Base-by-base conservation (phyloP, 2,329 filamentous ascomycete genomes). In the Falciphora oryzae region DNA sequence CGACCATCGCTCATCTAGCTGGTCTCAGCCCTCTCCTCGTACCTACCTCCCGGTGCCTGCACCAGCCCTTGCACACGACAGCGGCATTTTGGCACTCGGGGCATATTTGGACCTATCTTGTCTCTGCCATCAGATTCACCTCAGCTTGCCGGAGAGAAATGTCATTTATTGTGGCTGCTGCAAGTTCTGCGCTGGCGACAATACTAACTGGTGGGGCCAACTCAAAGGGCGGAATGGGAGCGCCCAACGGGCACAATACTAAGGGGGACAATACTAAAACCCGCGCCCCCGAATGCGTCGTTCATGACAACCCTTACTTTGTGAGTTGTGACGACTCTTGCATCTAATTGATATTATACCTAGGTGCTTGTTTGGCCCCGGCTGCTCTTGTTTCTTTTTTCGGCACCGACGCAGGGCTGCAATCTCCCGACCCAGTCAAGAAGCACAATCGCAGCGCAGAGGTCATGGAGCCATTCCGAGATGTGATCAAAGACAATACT, bases 241-340 rank as follows among this genome's bases (percentile, higher is more conserved):
- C 22, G 44, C 8, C 22, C 63, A n/a, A 25, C 50, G 27, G n/a
- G 64, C 27, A 65, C 64, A 65, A 65, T 65, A 63, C 64, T 59
- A 65, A 65, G 35, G 31, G 31, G 61, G 32, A 65, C 64, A 65
- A 65, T 65, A 35, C 25, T 61, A 61, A 63, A 31, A 61, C 44
- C 18, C 27, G 18, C 22, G 8, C 44, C 44, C 18, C 18, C 14
- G 44, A 25, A 53, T 53, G 6, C 44, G 44, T 53, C 44, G 44
- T 10, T 10, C 44, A 53, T 4, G n/a, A 53, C 44, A 53, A 25
- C 44, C 2, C 18, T 50, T 22, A 7, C 38, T 22, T 22, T 53
- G 44, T 53, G 44, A 25, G 44, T 25, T 53, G 44, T 53, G 44
- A 53, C 18, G 8, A 18, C 6, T 11, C 5, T 53, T 25, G 38